Conservation (phyloP, 2,329 filamentous ascomycete genomes). For the Thelonectria olida region DNA sequence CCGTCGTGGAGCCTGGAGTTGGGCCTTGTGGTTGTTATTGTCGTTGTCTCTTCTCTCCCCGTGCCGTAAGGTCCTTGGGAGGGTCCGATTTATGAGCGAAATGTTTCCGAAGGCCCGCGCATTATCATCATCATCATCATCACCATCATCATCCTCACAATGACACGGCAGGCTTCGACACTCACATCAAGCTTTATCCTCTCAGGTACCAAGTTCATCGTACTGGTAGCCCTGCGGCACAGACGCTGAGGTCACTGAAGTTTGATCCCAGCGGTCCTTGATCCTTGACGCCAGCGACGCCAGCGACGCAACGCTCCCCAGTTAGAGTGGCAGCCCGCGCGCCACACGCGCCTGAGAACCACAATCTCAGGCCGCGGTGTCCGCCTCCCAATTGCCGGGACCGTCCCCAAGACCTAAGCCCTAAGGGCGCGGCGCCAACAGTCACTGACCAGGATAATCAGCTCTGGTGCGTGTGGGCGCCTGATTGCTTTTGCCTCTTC, state of each 20-base stretch:
- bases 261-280: conserved; percentile 20
- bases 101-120: not conserved
- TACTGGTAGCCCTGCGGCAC: conserved; percentile 18
- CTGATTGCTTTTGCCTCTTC: conserved; percentile 7
- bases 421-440: conserved; percentile 22
- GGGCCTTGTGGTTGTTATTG: conserved; percentile 26
- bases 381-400: conserved; percentile 17
- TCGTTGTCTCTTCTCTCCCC: not conserved
- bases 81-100: not conserved
- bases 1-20: conserved; percentile 22
- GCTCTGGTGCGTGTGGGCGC: too few species aligned
- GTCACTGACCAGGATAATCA: conserved; percentile 11
- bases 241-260: conserved; percentile 19
- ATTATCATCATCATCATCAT: too few species aligned
- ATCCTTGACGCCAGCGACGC: conserved; percentile 21
- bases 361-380: conserved; percentile 15
- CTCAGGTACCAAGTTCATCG: not conserved
- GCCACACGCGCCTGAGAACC: conserved; percentile 24
- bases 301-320: conserved; percentile 20
- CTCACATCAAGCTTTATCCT: too few species aligned
- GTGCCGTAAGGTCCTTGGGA: not conserved
- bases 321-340: conserved; percentile 20
- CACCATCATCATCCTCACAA: not conserved
- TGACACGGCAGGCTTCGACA: not conserved
- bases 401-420: conserved; percentile 25